A percentile compares a stretch with the other conserved stretches of the same genome.
phyloP scores from a whole-genome alignment of 208 protist species.

The Trypanosoma melophagium region DNA sequence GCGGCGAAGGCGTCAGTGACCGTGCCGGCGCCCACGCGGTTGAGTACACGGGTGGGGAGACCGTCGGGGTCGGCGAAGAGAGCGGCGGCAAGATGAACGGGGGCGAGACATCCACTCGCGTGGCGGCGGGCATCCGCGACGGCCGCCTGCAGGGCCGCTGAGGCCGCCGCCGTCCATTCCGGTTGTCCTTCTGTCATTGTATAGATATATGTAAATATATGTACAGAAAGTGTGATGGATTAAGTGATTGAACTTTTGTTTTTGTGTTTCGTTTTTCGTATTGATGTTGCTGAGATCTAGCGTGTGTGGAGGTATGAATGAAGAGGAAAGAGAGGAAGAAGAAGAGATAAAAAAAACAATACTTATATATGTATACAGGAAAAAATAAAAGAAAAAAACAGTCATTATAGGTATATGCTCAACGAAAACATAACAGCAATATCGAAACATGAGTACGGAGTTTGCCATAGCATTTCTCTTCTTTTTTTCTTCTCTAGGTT shows the following conservation, averaged over 20 bases:
- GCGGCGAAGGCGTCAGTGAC: conserved; percentile 57
- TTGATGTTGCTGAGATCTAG: not conserved
- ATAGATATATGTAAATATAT: too few relatives aligned
- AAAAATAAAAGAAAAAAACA: not conserved
- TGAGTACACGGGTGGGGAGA: conserved; percentile 60
- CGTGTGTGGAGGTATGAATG: not conserved
- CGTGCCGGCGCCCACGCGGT: conserved; percentile 50
- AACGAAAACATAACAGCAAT: not conserved
- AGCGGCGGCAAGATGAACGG: conserved; percentile 52
- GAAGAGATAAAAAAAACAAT: not conserved
- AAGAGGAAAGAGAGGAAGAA: conserved; percentile 3
- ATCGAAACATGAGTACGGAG: too few relatives aligned
- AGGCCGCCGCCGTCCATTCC: conserved; percentile 70
- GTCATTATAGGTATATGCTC: not conserved
- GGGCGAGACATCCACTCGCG: conserved; percentile 62
- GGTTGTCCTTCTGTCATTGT: conserved; percentile 35
- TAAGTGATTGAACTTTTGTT: too few relatives aligned
- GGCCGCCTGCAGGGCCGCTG: conserved; percentile 46
- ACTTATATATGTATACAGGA: not conserved
- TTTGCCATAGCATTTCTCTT: not conserved
- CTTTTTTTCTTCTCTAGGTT: not conserved
- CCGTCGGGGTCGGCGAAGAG: conserved; percentile 66
- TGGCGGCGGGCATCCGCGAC: conserved; percentile 50
- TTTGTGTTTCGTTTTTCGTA: not conserved
- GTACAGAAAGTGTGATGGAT: too few relatives aligned